These are phyloP conservation scores for Teratosphaeria nubilosa DNA, from an alignment of 2,329 filamentous ascomycete species.

Conservation along the genomic window DNA sequence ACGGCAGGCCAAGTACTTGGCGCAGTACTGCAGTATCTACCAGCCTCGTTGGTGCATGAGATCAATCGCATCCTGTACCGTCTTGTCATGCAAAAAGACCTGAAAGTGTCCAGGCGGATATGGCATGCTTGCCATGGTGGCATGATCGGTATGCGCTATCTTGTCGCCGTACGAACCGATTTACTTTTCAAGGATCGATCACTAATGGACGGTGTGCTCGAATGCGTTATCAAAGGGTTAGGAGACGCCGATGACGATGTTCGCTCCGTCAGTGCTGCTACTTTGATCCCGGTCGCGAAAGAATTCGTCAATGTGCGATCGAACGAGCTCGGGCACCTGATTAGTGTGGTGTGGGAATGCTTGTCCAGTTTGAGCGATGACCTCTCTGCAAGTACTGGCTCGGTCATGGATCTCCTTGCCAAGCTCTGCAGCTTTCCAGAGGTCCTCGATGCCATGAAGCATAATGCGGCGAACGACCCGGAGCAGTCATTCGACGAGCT, in stretches of 20 bases:
- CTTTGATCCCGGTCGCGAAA: slow-evolving; percentile 86
- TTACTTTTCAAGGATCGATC: slow-evolving; percentile 71
- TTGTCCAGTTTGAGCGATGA: slow-evolving; percentile 94
- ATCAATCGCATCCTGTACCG: slow-evolving; percentile 78
- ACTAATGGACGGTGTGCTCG: slow-evolving; percentile 86
- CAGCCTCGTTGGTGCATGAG: slow-evolving; percentile 65
- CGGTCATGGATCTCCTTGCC: slow-evolving; percentile 94
- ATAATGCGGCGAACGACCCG: slow-evolving; percentile 69
- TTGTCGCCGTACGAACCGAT: slow-evolving; percentile 91
- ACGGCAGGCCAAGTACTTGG: slow-evolving; percentile 90
- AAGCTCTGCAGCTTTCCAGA: slow-evolving; percentile 91
- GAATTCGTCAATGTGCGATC: slow-evolving; percentile 85
- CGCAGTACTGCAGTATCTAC: slow-evolving; percentile 75
- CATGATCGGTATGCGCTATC: slow-evolving; percentile 91
- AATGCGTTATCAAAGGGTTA: slow-evolving; percentile 88
- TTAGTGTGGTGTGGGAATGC: slow-evolving; percentile 95
- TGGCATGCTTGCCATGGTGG: slow-evolving; percentile 97
- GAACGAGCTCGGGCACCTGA: slow-evolving; percentile 65
- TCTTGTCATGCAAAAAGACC: slow-evolving; percentile 83
- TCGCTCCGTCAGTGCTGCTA: slow-evolving; percentile 93
- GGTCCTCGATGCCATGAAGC: slow-evolving; percentile 88
- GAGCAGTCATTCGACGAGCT: slow-evolving; percentile 85
- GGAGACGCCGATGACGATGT: slow-evolving; percentile 91
- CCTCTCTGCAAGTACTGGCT: slow-evolving; percentile 90
- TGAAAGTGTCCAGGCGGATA: slow-evolving; percentile 60